Base-by-base conservation (phyloP, 768 basidiomycete species). In the Pisolithus microcarpus region DNA sequence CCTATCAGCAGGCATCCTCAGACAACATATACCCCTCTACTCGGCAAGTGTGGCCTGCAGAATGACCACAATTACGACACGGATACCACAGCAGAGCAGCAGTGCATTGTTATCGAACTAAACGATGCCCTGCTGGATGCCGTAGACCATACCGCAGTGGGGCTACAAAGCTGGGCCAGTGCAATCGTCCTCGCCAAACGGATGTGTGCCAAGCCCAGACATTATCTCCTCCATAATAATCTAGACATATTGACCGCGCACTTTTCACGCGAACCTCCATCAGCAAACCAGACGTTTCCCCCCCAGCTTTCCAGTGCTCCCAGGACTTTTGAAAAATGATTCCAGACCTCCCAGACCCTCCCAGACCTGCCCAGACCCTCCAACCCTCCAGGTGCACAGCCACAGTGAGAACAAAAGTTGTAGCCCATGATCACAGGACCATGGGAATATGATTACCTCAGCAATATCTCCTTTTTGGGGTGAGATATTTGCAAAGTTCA, bases 101-200 rank as follows among this genome's bases (percentile, higher is more conserved):
- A 24, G 26, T 43, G 52, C 28, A 65, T 84, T 40, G 59, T 63
- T 16, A 72, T 85, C 46, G 74, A 83, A 64, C 71, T 91, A 31
- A 85, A 84, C 60, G 87, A 91, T 58, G 86, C 80, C 1, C 77
- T 84, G 1, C 68, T 87, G 38, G 71, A 77, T 24, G 70, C 66
- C 30, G 72, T 76, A 13, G 87, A 90, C 61, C 84, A 90, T 62
- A 88, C 86, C 9, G 82, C 81, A 16, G 87, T 90, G 30, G 88
- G 90, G 0, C 69, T 91, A 40, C 89, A 91, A 65, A 90, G 85
- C 60, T 91, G 90, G 89, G 87, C 81, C 8, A 84, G 85, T 58
- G 78, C 82, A 16, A 85, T 89, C 59, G 66, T 87, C 34, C 74
- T 92, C 43, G 82, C 81, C 1, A 77, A 84, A 57, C 74, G 76